A percentile compares a stretch with the other conserved stretches of the same genome.
Evolutionary conservation across 2,329 filamentous ascomycete genomes (phyloP).

Genomic region (Penicillium sp.): DNA sequence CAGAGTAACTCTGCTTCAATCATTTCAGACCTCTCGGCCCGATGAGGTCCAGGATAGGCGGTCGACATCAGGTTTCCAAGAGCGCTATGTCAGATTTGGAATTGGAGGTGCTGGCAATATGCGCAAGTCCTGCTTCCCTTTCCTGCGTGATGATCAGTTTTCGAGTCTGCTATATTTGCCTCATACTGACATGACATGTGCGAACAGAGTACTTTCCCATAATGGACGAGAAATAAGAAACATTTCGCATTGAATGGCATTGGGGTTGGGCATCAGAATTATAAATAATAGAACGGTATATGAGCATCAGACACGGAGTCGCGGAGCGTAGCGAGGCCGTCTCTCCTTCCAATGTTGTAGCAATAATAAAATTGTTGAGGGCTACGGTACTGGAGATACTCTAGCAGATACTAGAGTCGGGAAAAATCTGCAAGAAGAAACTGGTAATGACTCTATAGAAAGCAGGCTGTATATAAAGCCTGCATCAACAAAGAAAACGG

Average conservation of each 20-base stretch:
- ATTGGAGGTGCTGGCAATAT: constrained; percentile 26
- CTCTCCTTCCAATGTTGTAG: too few relatives aligned
- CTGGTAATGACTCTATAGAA: too few relatives aligned
- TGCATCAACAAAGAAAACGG: too few relatives aligned
- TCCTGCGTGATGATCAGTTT: neutral
- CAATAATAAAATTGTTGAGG: neutral
- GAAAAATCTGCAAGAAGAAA: too few relatives aligned
- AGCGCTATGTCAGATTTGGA: constrained; percentile 21
- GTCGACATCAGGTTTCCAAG: neutral
- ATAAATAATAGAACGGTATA: neutral
- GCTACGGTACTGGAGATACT: too few relatives aligned
- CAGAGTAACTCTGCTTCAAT: constrained; percentile 3
- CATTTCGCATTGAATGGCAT: neutral
- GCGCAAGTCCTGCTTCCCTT: constrained; percentile 20
- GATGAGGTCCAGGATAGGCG: neutral
- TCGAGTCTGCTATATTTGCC: neutral
- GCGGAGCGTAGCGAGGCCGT: neutral
- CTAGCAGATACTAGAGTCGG: too few relatives aligned
- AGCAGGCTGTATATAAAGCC: too few relatives aligned
- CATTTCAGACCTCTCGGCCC: constrained; percentile 4
- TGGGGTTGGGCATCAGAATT: neutral
- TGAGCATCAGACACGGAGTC: too few relatives aligned
- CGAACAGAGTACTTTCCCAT: constrained; percentile 5
- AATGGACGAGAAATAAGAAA: neutral
- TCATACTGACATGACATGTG: constrained; percentile 3